Percentiles rank a stretch among this genome's conserved stretches.
Conservation (phyloP, 176 grass and related monocot genomes). For the Tillandsia leiboldiana region DNA sequence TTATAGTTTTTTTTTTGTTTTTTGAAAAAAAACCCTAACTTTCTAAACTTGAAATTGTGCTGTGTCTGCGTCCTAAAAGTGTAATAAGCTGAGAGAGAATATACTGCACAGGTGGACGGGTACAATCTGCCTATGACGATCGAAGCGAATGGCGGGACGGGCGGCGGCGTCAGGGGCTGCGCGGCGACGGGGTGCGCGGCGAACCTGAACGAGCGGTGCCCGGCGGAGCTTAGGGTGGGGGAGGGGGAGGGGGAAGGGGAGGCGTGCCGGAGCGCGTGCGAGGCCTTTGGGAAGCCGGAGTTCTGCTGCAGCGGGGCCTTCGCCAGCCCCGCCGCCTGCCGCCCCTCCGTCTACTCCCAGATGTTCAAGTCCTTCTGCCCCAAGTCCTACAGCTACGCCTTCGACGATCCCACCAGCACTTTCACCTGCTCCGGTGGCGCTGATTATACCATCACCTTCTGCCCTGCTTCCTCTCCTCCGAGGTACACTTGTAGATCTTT, state of each 20-base stretch:
- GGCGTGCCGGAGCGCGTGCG: slow-evolving; percentile 87
- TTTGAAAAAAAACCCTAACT: too few relatives aligned
- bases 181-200: slow-evolving; percentile 51
- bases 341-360: slow-evolving; percentile 60
- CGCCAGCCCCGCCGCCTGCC: slow-evolving; percentile 72
- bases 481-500: background rate
- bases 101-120: slow-evolving; percentile 5
- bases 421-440: slow-evolving; percentile 78
- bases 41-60: too few relatives aligned
- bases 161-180: slow-evolving; percentile 25
- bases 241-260: slow-evolving; percentile 36
- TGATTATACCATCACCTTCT: slow-evolving; percentile 87
- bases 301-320: slow-evolving; percentile 87
- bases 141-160: slow-evolving; percentile 28
- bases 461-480: slow-evolving; percentile 42
- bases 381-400: slow-evolving; percentile 98
- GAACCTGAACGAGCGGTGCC: slow-evolving; percentile 76
- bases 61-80: slow-evolving; percentile 19
- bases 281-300: slow-evolving; percentile 81
- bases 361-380: slow-evolving; percentile 86
- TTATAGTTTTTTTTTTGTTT: too few relatives aligned
- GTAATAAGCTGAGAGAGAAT: background rate
- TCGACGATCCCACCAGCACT: slow-evolving; percentile 76
- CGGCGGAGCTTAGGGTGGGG: slow-evolving; percentile 45
- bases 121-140: slow-evolving; percentile 85